phyloP scores from a whole-genome alignment of 2,329 filamentous ascomycete genomes.

The Tolypocladium ovalisporum region DNA sequence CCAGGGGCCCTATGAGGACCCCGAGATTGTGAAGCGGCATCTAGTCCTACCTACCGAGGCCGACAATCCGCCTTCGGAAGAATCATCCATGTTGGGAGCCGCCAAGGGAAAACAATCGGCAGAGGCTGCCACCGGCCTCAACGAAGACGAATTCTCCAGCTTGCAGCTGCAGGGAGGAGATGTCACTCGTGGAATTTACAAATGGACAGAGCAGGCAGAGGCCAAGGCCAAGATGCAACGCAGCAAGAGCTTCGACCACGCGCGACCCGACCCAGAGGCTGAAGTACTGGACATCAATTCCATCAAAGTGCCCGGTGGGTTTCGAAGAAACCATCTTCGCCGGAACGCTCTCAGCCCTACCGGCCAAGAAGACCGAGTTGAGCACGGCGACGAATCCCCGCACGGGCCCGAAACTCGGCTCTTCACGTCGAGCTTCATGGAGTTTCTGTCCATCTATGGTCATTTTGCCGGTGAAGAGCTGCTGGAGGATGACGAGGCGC shows the following conservation, averaged over 20 bases:
- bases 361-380: conserved; percentile 18
- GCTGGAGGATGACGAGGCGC: conserved; percentile 88
- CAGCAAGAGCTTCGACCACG: conserved; percentile 78
- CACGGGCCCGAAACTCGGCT: conserved; percentile 35
- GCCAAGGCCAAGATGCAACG: conserved; percentile 57
- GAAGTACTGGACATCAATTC: conserved; percentile 76
- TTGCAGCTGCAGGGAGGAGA: conserved; percentile 88
- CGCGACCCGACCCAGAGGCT: conserved; percentile 67
- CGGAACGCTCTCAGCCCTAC: conserved; percentile 57
- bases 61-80: conserved; percentile 32
- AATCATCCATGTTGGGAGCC: conserved; percentile 30
- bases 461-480: conserved; percentile 97
- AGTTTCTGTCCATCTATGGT: conserved; percentile 89
- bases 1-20: conserved; percentile 65
- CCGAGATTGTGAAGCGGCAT: conserved; percentile 84
- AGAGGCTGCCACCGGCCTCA: conserved; percentile 26
- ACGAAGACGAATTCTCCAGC: conserved; percentile 84
- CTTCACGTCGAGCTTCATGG: conserved; percentile 86
- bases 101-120: conserved; percentile 44
- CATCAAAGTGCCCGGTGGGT: conserved; percentile 89
- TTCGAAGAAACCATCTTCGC: conserved; percentile 80
- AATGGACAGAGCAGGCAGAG: conserved; percentile 87
- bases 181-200: conserved; percentile 88
- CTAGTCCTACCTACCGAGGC: conserved; percentile 58
- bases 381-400: conserved; percentile 23